phyloP scores from a whole-genome alignment of 2,329 filamentous ascomycete species.

The Pseudocercospora crystallina region DNA sequence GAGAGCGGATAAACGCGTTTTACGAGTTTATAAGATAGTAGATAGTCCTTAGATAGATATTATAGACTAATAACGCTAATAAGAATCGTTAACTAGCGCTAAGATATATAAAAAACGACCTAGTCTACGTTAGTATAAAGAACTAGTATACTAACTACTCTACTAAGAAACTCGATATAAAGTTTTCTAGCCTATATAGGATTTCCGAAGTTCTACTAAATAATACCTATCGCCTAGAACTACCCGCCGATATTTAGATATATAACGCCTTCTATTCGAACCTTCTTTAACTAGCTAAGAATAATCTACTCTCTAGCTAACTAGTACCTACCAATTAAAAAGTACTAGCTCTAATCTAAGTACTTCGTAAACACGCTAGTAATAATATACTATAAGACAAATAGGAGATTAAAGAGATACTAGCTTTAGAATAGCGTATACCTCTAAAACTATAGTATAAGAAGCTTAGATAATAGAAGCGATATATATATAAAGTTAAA shows the following conservation, averaged over 20 bases:
- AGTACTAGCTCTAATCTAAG: no score
- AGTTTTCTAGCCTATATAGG: background rate
- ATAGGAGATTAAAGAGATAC: background rate
- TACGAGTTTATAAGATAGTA: background rate
- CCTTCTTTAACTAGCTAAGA: background rate
- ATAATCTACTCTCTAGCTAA: no score
- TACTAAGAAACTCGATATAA: background rate
- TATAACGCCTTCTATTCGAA: constrained; percentile 1
- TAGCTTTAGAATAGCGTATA: background rate
- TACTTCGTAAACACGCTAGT: no score
- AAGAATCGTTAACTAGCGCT: background rate
- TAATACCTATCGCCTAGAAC: background rate
- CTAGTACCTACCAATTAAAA: no score
- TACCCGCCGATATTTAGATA: background rate
- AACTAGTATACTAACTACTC: background rate
- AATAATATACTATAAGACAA: no score
- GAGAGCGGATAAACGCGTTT: background rate
- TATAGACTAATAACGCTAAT: background rate
- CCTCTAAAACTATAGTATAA: no score
- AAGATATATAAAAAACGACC: background rate
- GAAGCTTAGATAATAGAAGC: no score
- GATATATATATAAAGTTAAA: no score
- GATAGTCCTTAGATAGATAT: background rate
- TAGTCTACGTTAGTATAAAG: background rate
- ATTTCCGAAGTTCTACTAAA: background rate